Conservation (phyloP, 2,329 filamentous ascomycete genomes). For the Alternaria sp. region DNA sequence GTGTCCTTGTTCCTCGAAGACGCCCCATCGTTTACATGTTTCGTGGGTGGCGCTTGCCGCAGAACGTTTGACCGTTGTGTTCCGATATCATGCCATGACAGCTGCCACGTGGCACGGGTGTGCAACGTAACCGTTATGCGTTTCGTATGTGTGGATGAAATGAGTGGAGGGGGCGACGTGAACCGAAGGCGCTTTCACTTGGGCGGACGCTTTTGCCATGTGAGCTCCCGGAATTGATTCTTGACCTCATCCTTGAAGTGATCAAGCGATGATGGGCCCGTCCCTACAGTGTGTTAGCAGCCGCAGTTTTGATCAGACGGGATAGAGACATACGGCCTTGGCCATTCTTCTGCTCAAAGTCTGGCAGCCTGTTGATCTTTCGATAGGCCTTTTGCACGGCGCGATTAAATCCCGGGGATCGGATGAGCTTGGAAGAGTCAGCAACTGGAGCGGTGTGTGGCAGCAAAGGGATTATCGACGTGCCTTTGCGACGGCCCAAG, state of each 20-base stretch:
- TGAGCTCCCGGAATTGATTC: constrained; percentile 53
- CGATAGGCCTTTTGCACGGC: constrained; percentile 61
- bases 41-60: not conserved
- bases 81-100: not conserved
- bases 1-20: not conserved
- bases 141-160: not conserved
- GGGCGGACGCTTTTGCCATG: constrained; percentile 48
- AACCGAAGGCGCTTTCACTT: constrained; percentile 23
- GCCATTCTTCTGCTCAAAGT: constrained; percentile 49
- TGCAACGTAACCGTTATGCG: not conserved
- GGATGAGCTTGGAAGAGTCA: constrained; percentile 55
- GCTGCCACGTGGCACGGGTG: not conserved
- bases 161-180: constrained; percentile 1
- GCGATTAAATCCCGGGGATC: constrained; percentile 64
- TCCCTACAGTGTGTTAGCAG: constrained; percentile 26
- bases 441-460: not conserved
- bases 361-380: constrained; percentile 56
- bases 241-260: constrained; percentile 64
- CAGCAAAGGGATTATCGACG: constrained; percentile 15
- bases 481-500: constrained; percentile 51
- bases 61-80: not conserved
- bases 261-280: constrained; percentile 54
- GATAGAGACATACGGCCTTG: constrained; percentile 55
- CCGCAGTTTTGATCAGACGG: not conserved
- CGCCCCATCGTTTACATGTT: not conserved